Evolutionary conservation across 1,284 basidiomycete species (phyloP).

Genomic region (Pseudozyma sp.): DNA sequence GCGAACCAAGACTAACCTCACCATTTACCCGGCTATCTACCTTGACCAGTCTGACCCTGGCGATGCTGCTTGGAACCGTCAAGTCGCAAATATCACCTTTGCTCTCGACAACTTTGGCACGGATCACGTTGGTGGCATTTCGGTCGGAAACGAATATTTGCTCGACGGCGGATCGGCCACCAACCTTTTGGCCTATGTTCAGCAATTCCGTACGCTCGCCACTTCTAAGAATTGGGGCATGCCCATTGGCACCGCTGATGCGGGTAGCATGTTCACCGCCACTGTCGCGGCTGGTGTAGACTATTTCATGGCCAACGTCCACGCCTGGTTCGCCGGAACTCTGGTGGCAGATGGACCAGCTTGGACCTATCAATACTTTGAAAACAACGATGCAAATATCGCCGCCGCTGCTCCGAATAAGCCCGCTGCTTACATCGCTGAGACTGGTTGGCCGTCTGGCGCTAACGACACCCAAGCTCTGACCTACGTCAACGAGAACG

Average conservation of each 20-base stretch:
- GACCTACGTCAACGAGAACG: conserved; percentile 35
- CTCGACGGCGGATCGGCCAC: conserved; percentile 33
- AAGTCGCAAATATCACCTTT: conserved; percentile 40
- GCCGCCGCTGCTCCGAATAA: conserved; percentile 31
- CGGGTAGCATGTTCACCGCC: conserved; percentile 39
- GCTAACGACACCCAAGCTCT: conserved; percentile 28
- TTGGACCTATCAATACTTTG: conserved; percentile 44
- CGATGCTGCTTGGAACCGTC: conserved; percentile 27
- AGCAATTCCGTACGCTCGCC: conserved; percentile 31
- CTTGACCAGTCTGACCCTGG: conserved; percentile 30
- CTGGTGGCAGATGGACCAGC: conserved; percentile 30
- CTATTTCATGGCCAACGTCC: conserved; percentile 49
- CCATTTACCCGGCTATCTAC: conserved; percentile 45
- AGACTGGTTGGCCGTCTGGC: conserved; percentile 41
- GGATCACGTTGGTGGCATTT: conserved; percentile 33
- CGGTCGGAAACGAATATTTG: conserved; percentile 49
- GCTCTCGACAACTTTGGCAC: conserved; percentile 43
- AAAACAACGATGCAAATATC: conserved; percentile 26
- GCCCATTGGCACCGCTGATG: conserved; percentile 43
- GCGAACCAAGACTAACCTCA: conserved; percentile 45
- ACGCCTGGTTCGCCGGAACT: conserved; percentile 46
- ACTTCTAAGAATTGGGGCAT: conserved; percentile 27
- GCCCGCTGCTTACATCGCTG: conserved; percentile 44
- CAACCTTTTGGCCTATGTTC: conserved; percentile 34
- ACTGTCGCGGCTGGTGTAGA: conserved; percentile 40